Evolutionary conservation across 371 early-diverging fungal genomes (phyloP).

Genomic region (Mucor velutinosus): DNA sequence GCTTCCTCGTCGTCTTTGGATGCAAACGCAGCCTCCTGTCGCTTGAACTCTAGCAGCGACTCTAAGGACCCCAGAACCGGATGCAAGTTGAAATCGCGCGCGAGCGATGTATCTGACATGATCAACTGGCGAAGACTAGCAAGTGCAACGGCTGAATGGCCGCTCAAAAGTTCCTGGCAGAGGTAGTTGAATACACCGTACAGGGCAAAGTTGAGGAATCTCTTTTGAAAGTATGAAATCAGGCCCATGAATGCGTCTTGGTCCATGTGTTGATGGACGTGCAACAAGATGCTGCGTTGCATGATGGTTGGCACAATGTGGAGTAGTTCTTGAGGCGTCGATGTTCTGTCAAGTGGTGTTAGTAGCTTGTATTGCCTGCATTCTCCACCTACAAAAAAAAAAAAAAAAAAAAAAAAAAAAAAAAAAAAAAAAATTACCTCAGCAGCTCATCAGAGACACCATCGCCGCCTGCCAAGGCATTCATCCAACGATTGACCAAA

Average conservation of each 20-base stretch:
- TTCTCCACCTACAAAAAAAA: background rate
- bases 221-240: constrained; percentile 38
- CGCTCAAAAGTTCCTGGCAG: constrained; percentile 37
- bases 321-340: constrained; percentile 34
- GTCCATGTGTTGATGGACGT: constrained; percentile 26
- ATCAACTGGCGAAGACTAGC: constrained; percentile 22
- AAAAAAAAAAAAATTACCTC: background rate
- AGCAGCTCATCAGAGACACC: constrained; percentile 41
- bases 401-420: background rate
- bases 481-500: constrained; percentile 38
- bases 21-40: constrained; percentile 11
- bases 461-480: constrained; percentile 32
- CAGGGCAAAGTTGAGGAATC: constrained; percentile 34
- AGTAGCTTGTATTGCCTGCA: background rate
- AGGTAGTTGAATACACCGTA: constrained; percentile 25
- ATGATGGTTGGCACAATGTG: constrained; percentile 39
- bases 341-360: constrained; percentile 8
- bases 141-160: constrained; percentile 20
- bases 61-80: constrained; percentile 17
- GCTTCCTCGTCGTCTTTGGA: constrained; percentile 5
- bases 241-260: constrained; percentile 23
- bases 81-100: constrained; percentile 12
- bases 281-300: constrained; percentile 27
- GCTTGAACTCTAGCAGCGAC: constrained; percentile 16
- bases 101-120: constrained; percentile 2